Percentiles rank a stretch among this genome's conserved stretches.
Evolutionary conservation across 805 yeast genomes (phyloP).

Genomic region (Lipomyces yamadae): DNA sequence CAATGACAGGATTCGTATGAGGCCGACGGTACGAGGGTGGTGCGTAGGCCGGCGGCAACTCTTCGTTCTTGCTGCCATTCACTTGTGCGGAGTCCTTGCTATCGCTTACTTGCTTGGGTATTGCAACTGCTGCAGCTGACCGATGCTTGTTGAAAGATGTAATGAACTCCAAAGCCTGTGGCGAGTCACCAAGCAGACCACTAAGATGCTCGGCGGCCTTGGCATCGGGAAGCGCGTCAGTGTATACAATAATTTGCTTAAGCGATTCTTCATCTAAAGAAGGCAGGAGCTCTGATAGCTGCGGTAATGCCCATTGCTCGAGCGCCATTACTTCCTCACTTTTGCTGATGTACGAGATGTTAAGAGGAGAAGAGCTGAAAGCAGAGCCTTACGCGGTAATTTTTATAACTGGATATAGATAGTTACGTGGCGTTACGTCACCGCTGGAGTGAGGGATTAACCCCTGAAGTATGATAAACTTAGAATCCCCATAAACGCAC

Average conservation of each 20-base stretch:
- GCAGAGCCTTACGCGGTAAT: not conserved
- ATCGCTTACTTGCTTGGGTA: not conserved
- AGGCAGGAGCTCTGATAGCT: not conserved
- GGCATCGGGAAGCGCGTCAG: not conserved
- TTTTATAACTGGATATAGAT: no score
- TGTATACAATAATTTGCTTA: not conserved
- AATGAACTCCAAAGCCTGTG: not conserved
- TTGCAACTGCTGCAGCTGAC: not conserved
- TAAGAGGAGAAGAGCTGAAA: not conserved
- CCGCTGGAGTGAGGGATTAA: no score
- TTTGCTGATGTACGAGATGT: not conserved
- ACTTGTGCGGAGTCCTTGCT: not conserved
- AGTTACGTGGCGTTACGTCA: no score
- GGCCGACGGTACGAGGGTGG: not conserved
- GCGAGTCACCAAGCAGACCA: not conserved
- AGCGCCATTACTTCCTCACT: not conserved
- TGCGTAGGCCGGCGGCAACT: conserved; percentile 1
- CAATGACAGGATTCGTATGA: not conserved
- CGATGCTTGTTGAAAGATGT: not conserved
- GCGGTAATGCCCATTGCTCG: not conserved
- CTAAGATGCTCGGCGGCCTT: not conserved
- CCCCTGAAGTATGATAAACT: no score
- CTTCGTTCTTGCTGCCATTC: not conserved
- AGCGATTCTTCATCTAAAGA: not conserved
- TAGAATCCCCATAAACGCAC: no score